Evolutionary conservation across 768 basidiomycete genomes (phyloP), one percentile per base, ranked within the genome.

Genomic region (Calocera cornea): DNA sequence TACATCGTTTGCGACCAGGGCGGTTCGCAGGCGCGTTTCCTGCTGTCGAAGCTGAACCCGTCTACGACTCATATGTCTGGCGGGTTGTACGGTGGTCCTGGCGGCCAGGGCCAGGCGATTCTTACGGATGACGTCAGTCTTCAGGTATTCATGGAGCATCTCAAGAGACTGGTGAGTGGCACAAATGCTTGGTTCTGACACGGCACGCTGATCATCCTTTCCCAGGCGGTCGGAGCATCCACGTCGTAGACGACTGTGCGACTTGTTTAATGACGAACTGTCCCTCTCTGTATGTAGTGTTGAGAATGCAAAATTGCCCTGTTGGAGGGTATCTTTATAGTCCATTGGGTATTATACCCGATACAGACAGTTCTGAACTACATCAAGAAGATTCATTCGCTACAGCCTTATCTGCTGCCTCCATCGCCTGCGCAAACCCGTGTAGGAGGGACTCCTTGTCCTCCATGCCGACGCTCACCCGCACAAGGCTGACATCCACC

Each of bases 81-180:
- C 70, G 74, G 73, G 14, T 92, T 95, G 86, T 95, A 95, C 76
- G 92, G 92, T n/a, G 83, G 86, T 2, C 81, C 84, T 10, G 84
- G 84, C 11, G 82, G 82, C 10, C 79, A 84, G 1, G 95, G 95
- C 2, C 90, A 93, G 77, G 91, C 93, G 17, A 97, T 99, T 77
- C 97, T 97, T 77, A 99, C 97, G 66, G 97, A 98, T 75, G 95
- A 99, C 77, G 95, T 98, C 70, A 97, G 92, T 75, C 83, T 97
- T 78, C 92, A 95, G 77, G 90, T 95, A 67, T 95, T 97, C 81
- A 95, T 94, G 94, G 95, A 97, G 74, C 91, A 95, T 79, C 80
- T 97, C 78, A 97, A 95, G 77, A 87, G 93, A 73, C 78, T 97
- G 80, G 94, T 77, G 67, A 70, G 77, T 75, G n/a, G 44, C 19